These are phyloP conservation scores for Xylaria sp. DNA, from an alignment of 2,329 filamentous ascomycete species.

Conservation along the genomic window DNA sequence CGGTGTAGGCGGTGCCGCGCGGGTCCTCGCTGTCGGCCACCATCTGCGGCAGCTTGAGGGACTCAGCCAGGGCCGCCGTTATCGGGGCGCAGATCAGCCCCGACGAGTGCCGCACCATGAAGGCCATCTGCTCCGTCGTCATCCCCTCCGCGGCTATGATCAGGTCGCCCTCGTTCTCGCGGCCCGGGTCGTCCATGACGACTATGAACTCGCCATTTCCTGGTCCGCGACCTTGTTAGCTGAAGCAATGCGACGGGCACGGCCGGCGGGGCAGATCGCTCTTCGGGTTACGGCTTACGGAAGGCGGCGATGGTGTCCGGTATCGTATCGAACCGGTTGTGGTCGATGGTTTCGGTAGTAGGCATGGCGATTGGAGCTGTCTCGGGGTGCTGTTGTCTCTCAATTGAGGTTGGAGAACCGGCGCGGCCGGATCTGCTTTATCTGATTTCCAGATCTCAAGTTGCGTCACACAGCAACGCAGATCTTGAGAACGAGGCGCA, in stretches of 20 bases:
- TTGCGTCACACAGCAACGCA: neutral
- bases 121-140: slow-evolving; percentile 90
- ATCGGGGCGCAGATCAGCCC: slow-evolving; percentile 92
- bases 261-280: too few species aligned
- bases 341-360: slow-evolving; percentile 51
- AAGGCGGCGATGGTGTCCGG: slow-evolving; percentile 66
- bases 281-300: slow-evolving; percentile 55
- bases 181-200: slow-evolving; percentile 86
- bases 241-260: too few species aligned
- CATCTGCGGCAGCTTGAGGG: slow-evolving; percentile 87
- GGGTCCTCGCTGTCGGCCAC: slow-evolving; percentile 74
- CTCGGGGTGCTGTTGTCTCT: neutral
- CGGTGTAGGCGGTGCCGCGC: slow-evolving; percentile 88
- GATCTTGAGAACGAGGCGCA: slow-evolving; percentile 1
- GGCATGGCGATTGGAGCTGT: slow-evolving; percentile 47
- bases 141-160: slow-evolving; percentile 89
- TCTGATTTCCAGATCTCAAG: neutral
- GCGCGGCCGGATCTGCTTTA: neutral
- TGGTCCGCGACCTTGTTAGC: slow-evolving; percentile 38
- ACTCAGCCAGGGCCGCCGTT: slow-evolving; percentile 65
- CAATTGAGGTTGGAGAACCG: neutral
- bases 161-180: slow-evolving; percentile 97
- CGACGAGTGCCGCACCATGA: slow-evolving; percentile 89
- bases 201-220: slow-evolving; percentile 89
- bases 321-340: slow-evolving; percentile 65